Evolutionary conservation across 177 flowering plant genomes (phyloP).

Genomic region (Vitis hybrid): DNA sequence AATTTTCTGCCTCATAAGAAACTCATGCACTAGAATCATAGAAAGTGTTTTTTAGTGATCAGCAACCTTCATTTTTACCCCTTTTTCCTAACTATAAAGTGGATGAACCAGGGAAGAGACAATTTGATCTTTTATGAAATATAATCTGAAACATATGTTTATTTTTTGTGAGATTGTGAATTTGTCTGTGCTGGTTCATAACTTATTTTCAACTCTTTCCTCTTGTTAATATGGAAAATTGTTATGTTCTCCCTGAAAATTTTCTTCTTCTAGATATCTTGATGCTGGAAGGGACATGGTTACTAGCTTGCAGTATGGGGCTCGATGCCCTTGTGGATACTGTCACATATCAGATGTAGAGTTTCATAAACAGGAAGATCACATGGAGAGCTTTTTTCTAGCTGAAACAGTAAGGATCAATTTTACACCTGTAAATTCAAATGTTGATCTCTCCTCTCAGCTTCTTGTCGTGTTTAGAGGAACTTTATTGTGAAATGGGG

Average conservation of each 20-base stretch:
- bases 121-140: not conserved
- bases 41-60: not conserved
- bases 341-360: slow-evolving; percentile 97
- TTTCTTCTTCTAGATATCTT: slow-evolving; percentile 63
- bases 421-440: not conserved
- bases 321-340: slow-evolving; percentile 97
- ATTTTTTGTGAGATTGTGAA: not conserved
- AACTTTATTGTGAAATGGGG: not conserved
- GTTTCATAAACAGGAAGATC: slow-evolving; percentile 88
- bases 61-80: no score
- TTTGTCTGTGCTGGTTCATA: not conserved
- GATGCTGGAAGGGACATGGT: slow-evolving; percentile 96
- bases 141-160: not conserved
- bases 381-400: slow-evolving; percentile 99
- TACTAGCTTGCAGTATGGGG: slow-evolving; percentile 91
- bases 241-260: not conserved
- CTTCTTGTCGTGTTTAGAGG: not conserved
- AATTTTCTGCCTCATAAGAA: not conserved
- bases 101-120: not conserved
- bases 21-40: not conserved
- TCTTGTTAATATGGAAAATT: not conserved
- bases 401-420: slow-evolving; percentile 86
- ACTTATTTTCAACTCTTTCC: not conserved
- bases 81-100: not conserved
- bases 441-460: not conserved